Conservation (phyloP, 2,329 filamentous ascomycete genomes). For the Sporothrix brasiliensis region DNA sequence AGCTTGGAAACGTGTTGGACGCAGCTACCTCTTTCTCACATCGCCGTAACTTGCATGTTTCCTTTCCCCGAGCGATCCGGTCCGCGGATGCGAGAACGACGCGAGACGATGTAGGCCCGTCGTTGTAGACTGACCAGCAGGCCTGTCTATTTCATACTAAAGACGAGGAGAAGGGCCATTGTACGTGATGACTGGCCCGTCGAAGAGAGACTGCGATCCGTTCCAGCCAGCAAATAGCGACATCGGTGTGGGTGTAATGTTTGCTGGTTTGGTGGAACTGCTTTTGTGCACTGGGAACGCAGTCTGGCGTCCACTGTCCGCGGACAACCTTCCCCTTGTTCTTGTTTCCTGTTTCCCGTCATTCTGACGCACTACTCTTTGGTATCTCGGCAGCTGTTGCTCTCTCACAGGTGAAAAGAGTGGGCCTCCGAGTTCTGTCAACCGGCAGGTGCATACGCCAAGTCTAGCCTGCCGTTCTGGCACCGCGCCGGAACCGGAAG, state of each 20-base stretch:
- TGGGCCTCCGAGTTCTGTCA: conserved; percentile 1
- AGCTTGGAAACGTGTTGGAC: background rate
- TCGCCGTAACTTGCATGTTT: background rate
- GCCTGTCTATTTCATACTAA: background rate
- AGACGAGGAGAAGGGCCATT: too few relatives aligned
- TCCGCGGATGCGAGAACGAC: background rate
- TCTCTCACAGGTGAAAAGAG: background rate
- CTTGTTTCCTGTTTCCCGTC: background rate
- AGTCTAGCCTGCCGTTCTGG: background rate
- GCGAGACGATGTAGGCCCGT: too few relatives aligned
- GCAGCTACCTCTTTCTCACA: background rate
- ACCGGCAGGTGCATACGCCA: background rate
- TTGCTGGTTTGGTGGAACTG: background rate
- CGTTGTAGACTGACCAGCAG: background rate
- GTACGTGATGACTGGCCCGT: too few relatives aligned
- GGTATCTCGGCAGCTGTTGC: background rate
- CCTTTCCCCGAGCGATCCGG: background rate
- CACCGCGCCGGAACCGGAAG: conserved; percentile 2
- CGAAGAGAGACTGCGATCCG: too few relatives aligned
- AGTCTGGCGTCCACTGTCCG: background rate
- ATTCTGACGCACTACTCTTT: background rate
- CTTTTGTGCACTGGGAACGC: background rate
- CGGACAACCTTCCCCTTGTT: too few relatives aligned
- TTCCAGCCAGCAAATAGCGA: too few relatives aligned
- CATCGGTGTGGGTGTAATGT: too few relatives aligned